Evolutionary conservation across 1,284 basidiomycete genomes (phyloP), one percentile per base, ranked within the genome.

Genomic region (Puccinia triticina): DNA sequence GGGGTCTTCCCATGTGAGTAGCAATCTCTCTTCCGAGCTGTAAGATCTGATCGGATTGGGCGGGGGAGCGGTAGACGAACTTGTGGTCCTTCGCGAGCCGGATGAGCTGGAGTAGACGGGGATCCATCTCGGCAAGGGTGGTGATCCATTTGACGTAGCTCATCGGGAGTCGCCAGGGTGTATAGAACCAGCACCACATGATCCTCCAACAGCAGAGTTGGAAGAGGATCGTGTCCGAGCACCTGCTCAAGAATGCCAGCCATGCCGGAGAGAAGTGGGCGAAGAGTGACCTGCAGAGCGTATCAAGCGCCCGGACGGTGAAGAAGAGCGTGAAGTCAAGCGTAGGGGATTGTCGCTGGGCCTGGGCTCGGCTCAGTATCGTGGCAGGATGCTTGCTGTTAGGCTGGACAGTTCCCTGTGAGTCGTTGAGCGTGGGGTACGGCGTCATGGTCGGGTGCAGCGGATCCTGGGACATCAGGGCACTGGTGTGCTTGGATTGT

Each of bases 291-390:
- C 86, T 84, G 16, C 86, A 83, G 50, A 86, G 77, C 2, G 86
- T 86, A 83, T 87, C 86, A 69, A 87, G 80, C 0, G 86, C 87
- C 23, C 88, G 85, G 1, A 88, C 87, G 55, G 87, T 84, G 8
- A 87, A 84, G 73, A 88, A 88, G 48, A 88, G 85, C 7, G 88
- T 88, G 29, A 88, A 83, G 81, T 88, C 87, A 78, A 88, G 86
- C 1, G 87, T 88, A 0, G 87, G 85, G n/a, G 77, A 80, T 57
- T 80, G 77, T 18, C 43, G 55, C 34, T 53, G 29, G 37, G 50
- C 37, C 32, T 43, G 40, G 40, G 40, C 40, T 43, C 66, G 12
- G 46, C 16, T 34, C n/a, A 26, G 55, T 48, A n/a, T 26, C 29
- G 50, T 18, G 29, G 50, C 14, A n/a, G 37, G 8, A 46, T 50